Base-by-base conservation (phyloP, 495 filamentous ascomycete genomes). In the Apiosordaria backusii region DNA sequence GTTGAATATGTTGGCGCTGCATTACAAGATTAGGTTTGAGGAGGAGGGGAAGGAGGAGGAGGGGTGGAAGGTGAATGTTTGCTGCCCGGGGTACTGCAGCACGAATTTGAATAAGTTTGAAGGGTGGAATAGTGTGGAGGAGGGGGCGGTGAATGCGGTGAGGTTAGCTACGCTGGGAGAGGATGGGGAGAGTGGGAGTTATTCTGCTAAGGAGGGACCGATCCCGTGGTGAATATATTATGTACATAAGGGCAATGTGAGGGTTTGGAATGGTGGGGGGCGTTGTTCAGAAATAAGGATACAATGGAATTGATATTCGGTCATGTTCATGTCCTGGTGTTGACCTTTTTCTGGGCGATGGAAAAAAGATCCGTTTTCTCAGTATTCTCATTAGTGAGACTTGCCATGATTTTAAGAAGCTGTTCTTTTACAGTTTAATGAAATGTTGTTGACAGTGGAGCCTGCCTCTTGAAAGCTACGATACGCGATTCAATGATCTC, bases 1-100 rank as follows among this genome's bases (percentile, higher is more conserved):
- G 16, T 59, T 81, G 62, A 83, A 83, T 64, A 77, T 82, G 77
- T 27, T 79, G 57, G 64, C 64, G 16, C 29, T 57, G 23, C 61
- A 71, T 21, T 74, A 68, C 29, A 35, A 25, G 18, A 59, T 55
- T 1, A 26, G 55, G 21, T 69, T 67, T 35, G 40, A 65, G 40
- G 50, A 73, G 0, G 66, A 69, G 9, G 58, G 40, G 6, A 67
- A 26, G 7, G 75, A 71, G 72, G 75, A 76, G 16, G 50, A 52
- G 4, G 67, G 40, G 7, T 76, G 72, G 72, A 76, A 76, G 64
- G 53, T 73, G 57, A 76, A 73, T 60, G 23, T 63, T 13, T 40
- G 35, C 15, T 71, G 69, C 29, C 68, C 72, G n/a, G 74, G 72
- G 3, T 65, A 63, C 26, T 67, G 65, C 45, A 65, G 55, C 15